Conservation (phyloP, 2,329 filamentous ascomycete genomes). For the Seiridium cupressi region DNA sequence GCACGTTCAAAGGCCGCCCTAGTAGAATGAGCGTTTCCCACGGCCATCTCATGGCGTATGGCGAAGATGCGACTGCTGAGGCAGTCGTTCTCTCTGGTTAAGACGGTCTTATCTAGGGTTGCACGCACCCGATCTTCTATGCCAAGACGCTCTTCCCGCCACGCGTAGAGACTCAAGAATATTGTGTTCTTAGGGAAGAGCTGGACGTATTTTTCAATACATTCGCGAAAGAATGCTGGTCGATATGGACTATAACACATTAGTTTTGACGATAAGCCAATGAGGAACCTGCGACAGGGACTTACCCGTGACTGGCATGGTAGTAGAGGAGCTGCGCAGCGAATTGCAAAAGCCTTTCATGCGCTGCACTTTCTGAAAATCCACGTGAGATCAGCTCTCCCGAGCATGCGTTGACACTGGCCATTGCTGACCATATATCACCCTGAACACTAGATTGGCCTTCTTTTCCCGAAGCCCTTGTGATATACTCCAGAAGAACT, state of each 20-base stretch:
- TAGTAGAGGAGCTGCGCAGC: slow-evolving; percentile 64
- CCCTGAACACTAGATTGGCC: slow-evolving; percentile 48
- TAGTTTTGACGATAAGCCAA: neutral
- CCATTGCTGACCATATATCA: slow-evolving; percentile 51
- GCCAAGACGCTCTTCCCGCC: slow-evolving; percentile 69
- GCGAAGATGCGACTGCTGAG: slow-evolving; percentile 46
- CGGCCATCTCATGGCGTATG: slow-evolving; percentile 47
- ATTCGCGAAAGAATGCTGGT: slow-evolving; percentile 61
- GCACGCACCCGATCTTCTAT: slow-evolving; percentile 76
- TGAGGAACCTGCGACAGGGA: neutral
- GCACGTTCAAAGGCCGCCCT: slow-evolving; percentile 53
- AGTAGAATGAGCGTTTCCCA: slow-evolving; percentile 48
- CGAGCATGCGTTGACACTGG: slow-evolving; percentile 38
- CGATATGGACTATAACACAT: slow-evolving; percentile 57
- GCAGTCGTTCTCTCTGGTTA: slow-evolving; percentile 37
- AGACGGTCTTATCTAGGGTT: slow-evolving; percentile 54
- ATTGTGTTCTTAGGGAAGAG: slow-evolving; percentile 74
- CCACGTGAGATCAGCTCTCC: slow-evolving; percentile 38
- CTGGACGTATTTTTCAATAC: slow-evolving; percentile 58
- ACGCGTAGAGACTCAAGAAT: slow-evolving; percentile 71
- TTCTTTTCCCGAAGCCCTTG: slow-evolving; percentile 37
- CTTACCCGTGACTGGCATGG: slow-evolving; percentile 60
- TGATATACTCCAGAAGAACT: slow-evolving; percentile 67
- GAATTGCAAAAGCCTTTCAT: slow-evolving; percentile 69
- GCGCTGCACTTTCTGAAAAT: slow-evolving; percentile 30